Conservation (phyloP, 2,329 filamentous ascomycete genomes). For the Epichloe glyceriae region DNA sequence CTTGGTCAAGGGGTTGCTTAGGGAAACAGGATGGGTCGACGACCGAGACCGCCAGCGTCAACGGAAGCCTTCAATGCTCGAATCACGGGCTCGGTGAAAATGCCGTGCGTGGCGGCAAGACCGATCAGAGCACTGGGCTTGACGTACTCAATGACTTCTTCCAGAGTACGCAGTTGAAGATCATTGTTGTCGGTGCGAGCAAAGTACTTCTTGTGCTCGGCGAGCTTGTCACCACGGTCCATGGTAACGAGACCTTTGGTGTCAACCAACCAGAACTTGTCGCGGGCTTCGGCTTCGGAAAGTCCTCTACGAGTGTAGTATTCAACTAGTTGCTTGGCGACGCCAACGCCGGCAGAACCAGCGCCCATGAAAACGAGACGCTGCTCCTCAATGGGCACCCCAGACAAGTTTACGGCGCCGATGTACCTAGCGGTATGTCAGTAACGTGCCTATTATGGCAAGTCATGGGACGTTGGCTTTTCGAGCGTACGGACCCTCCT, state of each 20-base stretch:
- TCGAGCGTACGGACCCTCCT: slow-evolving; percentile 46
- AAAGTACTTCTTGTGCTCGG: slow-evolving; percentile 74
- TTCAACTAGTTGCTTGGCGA: slow-evolving; percentile 94
- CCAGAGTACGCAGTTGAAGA: slow-evolving; percentile 63
- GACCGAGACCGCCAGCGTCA: slow-evolving; percentile 51
- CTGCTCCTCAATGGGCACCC: slow-evolving; percentile 77
- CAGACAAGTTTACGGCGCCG: slow-evolving; percentile 68
- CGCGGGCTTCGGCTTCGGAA: slow-evolving; percentile 71
- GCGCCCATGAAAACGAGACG: slow-evolving; percentile 93
- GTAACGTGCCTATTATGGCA: slow-evolving; percentile 20
- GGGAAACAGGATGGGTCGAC: slow-evolving; percentile 88
- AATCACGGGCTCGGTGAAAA: slow-evolving; percentile 82
- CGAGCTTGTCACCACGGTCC: slow-evolving; percentile 86
- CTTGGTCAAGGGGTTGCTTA: slow-evolving; percentile 92
- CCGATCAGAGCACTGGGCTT: slow-evolving; percentile 91
- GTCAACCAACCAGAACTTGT: slow-evolving; percentile 96
- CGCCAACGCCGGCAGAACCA: slow-evolving; percentile 89
- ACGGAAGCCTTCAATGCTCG: slow-evolving; percentile 54
- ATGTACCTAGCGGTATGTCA: slow-evolving; percentile 51
- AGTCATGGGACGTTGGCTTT: slow-evolving; percentile 1
- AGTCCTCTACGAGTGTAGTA: slow-evolving; percentile 91
- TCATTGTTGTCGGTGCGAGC: slow-evolving; percentile 51
- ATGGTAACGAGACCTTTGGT: slow-evolving; percentile 89
- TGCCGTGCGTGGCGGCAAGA: slow-evolving; percentile 83
- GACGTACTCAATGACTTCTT: slow-evolving; percentile 88